A percentile compares a stretch with the other conserved stretches of the same genome.
phyloP scores from a whole-genome alignment of 1,139 yeast species.

The Waltiozyma sp. region DNA sequence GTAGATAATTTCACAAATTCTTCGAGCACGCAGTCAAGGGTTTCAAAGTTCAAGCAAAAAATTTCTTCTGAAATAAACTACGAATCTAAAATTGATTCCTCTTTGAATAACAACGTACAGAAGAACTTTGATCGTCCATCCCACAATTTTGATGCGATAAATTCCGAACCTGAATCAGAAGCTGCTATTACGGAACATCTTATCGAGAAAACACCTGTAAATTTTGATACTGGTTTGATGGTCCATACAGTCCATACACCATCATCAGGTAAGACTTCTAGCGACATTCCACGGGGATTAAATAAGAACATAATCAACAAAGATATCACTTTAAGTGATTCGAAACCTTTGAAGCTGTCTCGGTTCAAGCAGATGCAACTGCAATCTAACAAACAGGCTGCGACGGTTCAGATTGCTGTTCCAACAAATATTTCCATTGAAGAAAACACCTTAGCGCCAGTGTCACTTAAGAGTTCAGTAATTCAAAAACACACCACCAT shows the following conservation, averaged over 20 bases:
- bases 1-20: neutral
- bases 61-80: neutral
- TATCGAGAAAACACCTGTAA: too few species aligned
- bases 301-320: neutral
- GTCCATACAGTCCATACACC: too few species aligned
- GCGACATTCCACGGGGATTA: neutral
- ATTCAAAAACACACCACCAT: too few species aligned
- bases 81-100: neutral
- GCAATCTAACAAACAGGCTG: neutral
- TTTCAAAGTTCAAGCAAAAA: neutral
- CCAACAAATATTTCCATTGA: neutral
- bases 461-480: neutral
- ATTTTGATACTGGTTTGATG: too few species aligned
- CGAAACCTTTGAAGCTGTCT: constrained; percentile 1
- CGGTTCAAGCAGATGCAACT: constrained; percentile 1
- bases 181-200: too few species aligned
- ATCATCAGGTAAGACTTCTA: too few species aligned
- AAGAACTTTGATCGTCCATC: neutral
- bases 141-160: too few species aligned
- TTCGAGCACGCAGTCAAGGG: neutral
- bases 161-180: too few species aligned
- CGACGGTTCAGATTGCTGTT: neutral
- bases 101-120: neutral
- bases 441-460: too few species aligned
- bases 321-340: neutral